Percentiles rank a stretch among this genome's conserved stretches.
phyloP scores from a whole-genome alignment of 176 grass and related monocot genomes.

The Triticum dicoccoides region DNA sequence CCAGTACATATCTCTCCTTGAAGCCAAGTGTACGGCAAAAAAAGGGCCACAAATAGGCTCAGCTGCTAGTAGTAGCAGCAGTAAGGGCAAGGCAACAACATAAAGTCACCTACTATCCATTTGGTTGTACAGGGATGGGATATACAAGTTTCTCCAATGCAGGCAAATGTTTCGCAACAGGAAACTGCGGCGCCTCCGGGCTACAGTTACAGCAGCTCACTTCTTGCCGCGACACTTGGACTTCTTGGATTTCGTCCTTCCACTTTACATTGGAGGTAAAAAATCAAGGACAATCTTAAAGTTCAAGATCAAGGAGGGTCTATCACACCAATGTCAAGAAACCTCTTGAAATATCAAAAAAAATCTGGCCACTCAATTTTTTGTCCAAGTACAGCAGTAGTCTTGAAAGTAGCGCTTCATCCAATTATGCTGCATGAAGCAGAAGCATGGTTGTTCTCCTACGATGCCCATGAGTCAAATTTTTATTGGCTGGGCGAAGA shows the following conservation, averaged over 20 bases:
- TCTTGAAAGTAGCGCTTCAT: constrained; percentile 11
- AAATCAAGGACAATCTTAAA: constrained; percentile 40
- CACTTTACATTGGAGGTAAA: constrained; percentile 32
- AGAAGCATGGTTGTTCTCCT: constrained; percentile 51
- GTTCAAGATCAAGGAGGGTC: constrained; percentile 15
- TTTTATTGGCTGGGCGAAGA: not conserved
- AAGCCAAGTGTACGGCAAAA: too few species aligned
- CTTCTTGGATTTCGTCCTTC: not conserved
- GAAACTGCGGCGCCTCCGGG: not conserved
- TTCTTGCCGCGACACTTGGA: constrained; percentile 9
- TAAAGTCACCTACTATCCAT: too few species aligned
- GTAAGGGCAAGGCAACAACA: too few species aligned
- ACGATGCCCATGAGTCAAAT: constrained; percentile 50
- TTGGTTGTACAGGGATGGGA: too few species aligned
- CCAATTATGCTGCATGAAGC: constrained; percentile 35
- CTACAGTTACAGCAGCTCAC: constrained; percentile 3
- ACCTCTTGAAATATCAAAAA: constrained; percentile 32
- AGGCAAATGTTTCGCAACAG: not conserved
- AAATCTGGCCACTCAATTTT: constrained; percentile 32
- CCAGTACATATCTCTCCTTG: too few species aligned
- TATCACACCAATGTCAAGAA: constrained; percentile 42
- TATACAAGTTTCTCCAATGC: not conserved
- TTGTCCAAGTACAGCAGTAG: too few species aligned
- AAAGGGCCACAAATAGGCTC: too few species aligned
- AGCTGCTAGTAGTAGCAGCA: too few species aligned